Conservation (phyloP, 2,329 filamentous ascomycete genomes). For the Verticillium isaacii region DNA sequence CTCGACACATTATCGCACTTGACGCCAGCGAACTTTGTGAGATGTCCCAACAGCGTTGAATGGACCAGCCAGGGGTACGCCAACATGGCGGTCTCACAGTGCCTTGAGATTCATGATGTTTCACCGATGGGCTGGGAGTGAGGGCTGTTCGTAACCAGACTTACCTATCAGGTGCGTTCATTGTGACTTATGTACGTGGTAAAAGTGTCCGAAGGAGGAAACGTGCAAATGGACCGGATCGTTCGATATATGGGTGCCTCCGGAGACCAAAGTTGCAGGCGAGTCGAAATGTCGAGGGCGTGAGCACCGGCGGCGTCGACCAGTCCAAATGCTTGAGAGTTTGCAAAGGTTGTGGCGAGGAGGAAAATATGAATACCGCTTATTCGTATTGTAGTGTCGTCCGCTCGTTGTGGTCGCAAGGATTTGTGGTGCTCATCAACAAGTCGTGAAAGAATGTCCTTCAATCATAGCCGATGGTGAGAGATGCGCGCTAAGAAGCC, state of each 20-base stretch:
- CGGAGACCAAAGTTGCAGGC: not conserved
- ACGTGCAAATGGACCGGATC: not conserved
- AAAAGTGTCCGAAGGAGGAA: not conserved
- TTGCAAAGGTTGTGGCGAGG: not conserved
- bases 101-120: too few species aligned
- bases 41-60: too few species aligned
- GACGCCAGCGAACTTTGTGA: too few species aligned
- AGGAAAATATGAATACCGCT: not conserved
- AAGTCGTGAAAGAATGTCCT: not conserved
- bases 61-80: too few species aligned
- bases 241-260: not conserved
- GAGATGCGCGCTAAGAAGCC: not conserved
- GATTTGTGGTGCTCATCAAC: not conserved
- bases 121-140: too few species aligned
- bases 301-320: not conserved
- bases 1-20: too few species aligned
- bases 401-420: not conserved
- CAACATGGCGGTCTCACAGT: too few species aligned
- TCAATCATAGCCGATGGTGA: not conserved
- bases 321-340: not conserved
- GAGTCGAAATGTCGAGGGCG: not conserved
- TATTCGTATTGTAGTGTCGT: not conserved
- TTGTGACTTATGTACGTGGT: not conserved
- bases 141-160: not conserved
- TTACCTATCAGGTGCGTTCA: conserved; percentile 7